Percentiles rank a stretch among this genome's conserved stretches.
Evolutionary conservation across 2,329 filamentous ascomycete species (phyloP).

Genomic region (Xylariaceae sp.): DNA sequence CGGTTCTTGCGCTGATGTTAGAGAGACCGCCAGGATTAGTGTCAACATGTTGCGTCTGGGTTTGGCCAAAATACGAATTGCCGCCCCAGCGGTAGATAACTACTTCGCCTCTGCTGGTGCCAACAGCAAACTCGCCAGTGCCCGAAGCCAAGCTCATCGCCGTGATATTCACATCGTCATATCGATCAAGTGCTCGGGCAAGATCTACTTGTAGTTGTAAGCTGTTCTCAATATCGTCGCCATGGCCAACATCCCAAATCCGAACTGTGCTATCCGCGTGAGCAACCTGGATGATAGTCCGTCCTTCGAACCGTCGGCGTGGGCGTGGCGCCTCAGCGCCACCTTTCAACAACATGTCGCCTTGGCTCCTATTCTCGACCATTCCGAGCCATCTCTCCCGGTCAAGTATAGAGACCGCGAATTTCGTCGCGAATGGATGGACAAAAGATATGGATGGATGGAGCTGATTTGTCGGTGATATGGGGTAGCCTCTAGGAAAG

Average conservation of each 20-base stretch:
- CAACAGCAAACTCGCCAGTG: slow-evolving; percentile 83
- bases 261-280: slow-evolving; percentile 92
- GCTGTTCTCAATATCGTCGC: slow-evolving; percentile 90
- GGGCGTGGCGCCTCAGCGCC: slow-evolving; percentile 73
- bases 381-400: slow-evolving; percentile 86
- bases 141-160: slow-evolving; percentile 78
- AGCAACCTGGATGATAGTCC: slow-evolving; percentile 82
- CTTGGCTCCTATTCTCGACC: slow-evolving; percentile 79
- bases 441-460: slow-evolving; percentile 86
- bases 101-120: slow-evolving; percentile 80
- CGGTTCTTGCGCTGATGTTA: slow-evolving; percentile 72
- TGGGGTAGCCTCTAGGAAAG: slow-evolving; percentile 89
- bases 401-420: slow-evolving; percentile 73
- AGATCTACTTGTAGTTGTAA: slow-evolving; percentile 83
- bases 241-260: slow-evolving; percentile 90
- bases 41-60: slow-evolving; percentile 55
- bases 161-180: slow-evolving; percentile 74
- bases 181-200: slow-evolving; percentile 78
- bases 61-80: slow-evolving; percentile 72
- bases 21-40: slow-evolving; percentile 71
- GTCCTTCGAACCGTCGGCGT: slow-evolving; percentile 75
- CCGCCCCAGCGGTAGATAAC: slow-evolving; percentile 85
- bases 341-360: slow-evolving; percentile 76
- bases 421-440: slow-evolving; percentile 81
- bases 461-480: slow-evolving; percentile 89